Evolutionary conservation across 1,284 basidiomycete genomes (phyloP), one percentile per base, ranked within the genome.

Genomic region (Vanrija sp.): DNA sequence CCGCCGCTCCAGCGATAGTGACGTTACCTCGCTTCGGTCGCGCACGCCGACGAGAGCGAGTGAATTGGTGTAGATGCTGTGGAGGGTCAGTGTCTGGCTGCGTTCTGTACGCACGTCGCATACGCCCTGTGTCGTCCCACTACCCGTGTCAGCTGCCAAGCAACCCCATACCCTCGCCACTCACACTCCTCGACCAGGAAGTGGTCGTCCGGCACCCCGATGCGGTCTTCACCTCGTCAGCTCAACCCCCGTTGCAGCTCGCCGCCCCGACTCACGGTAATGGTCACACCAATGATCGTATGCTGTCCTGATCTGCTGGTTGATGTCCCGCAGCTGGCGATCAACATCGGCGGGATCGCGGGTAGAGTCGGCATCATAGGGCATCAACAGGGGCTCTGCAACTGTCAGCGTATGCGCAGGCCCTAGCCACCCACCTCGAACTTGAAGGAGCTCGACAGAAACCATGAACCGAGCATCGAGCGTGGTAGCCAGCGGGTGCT

Each of bases 391-490:
- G 15, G 27, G 31, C 23, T 53, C 51, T 42, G 23, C 22, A 14
- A 14, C 16, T 42, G 41, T 41, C 9, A 31, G 12, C 9, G 24
- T 9, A 16, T 23, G 10, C 19, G 1, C 23, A 24, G 41, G 4
- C 24, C 3, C 39, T 12, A 8, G 6, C 7, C 19, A 42, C 48
- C 3, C 42, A 31, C 31, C 47, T 38, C 53, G 48, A 3, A 48
- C 49, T 18, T 45, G 41, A 16, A 56, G 54, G 12, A 65, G 42
- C 42, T 68, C 64, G 41, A 59, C 59, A 6, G 60, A 55, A 1
- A 62, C 61, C 2, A 68, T 59, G 9, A 58, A 50, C 1, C 66
- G 60, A 37, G 55, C 57, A 43, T 68, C 66, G 14, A 51, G 53
- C 4, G 54, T 53, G 12, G 47, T 53, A 1, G 59, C 45, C 16